Evolutionary conservation across 768 basidiomycete species (phyloP).

Genomic region (Boletus edulis): DNA sequence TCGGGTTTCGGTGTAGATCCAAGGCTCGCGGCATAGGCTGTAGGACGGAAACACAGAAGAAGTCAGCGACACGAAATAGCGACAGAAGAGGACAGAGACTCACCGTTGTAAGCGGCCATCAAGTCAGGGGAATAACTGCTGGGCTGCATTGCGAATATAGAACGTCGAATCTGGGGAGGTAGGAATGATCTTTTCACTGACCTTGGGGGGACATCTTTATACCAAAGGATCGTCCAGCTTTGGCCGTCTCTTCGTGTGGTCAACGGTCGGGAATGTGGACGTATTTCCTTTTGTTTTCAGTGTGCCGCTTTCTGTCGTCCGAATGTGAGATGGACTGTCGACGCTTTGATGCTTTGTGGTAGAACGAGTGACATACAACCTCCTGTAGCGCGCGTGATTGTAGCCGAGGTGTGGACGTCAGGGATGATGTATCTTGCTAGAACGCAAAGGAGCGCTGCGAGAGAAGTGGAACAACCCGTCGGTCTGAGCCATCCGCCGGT

Average conservation of each 20-base stretch:
- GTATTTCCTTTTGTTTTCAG: not conserved
- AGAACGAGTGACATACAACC: no score
- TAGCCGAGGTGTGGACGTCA: no score
- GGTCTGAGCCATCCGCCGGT: no score
- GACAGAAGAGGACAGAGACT: not conserved
- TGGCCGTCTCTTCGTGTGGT: not conserved
- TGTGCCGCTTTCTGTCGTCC: no score
- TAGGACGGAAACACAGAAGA: not conserved
- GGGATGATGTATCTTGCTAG: no score
- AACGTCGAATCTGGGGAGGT: not conserved
- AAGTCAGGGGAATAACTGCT: conserved; percentile 6
- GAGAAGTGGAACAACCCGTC: not conserved
- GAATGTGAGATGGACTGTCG: no score
- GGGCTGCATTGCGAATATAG: not conserved
- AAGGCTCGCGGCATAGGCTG: conserved; percentile 11
- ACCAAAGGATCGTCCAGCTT: conserved; percentile 1
- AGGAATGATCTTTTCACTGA: not conserved
- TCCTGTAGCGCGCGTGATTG: no score
- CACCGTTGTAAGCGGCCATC: conserved; percentile 5
- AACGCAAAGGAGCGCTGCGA: not conserved
- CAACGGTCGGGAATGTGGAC: not conserved
- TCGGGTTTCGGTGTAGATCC: not conserved
- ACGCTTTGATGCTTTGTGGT: no score
- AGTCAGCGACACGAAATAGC: not conserved
- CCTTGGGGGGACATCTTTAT: conserved; percentile 5